phyloP scores from a whole-genome alignment of 345 rosid genomes.

The Xanthoceras sorbifolium region DNA sequence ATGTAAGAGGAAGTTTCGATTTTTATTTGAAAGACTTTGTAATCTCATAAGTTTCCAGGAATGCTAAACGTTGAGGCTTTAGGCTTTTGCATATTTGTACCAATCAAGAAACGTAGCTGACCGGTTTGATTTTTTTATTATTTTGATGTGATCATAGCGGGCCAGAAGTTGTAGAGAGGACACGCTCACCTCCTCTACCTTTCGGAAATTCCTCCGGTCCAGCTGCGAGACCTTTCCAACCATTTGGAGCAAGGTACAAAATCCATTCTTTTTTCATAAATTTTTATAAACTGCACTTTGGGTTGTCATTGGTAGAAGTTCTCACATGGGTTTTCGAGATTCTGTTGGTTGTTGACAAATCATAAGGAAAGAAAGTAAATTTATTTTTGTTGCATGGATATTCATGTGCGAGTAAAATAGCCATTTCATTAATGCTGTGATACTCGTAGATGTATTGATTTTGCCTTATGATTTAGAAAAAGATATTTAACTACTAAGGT shows the following conservation, averaged over 20 bases:
- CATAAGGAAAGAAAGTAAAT: background rate
- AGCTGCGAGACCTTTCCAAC: background rate
- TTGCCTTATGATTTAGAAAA: background rate
- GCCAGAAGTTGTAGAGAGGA: background rate
- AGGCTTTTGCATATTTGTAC: background rate
- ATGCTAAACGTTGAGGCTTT: background rate
- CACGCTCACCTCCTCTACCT: background rate
- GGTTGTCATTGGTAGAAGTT: background rate
- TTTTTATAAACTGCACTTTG: background rate
- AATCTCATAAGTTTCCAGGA: background rate
- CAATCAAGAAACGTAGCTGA: background rate
- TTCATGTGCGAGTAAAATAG: background rate
- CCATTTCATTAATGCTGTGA: background rate
- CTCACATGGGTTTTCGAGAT: background rate
- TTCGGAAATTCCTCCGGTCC: constrained; percentile 5
- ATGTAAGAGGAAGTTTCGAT: background rate
- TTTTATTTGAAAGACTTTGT: background rate
- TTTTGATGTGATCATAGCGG: constrained; percentile 2
- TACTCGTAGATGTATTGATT: background rate
- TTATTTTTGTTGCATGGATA: background rate
- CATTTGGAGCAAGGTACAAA: background rate
- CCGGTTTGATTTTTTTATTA: background rate
- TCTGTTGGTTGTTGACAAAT: background rate
- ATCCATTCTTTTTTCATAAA: background rate
- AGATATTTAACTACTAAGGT: background rate